Percentiles rank a stretch among this genome's conserved stretches.
Conservation (phyloP, 2,329 filamentous ascomycete species). For the Gaeumannomyces tritici region DNA sequence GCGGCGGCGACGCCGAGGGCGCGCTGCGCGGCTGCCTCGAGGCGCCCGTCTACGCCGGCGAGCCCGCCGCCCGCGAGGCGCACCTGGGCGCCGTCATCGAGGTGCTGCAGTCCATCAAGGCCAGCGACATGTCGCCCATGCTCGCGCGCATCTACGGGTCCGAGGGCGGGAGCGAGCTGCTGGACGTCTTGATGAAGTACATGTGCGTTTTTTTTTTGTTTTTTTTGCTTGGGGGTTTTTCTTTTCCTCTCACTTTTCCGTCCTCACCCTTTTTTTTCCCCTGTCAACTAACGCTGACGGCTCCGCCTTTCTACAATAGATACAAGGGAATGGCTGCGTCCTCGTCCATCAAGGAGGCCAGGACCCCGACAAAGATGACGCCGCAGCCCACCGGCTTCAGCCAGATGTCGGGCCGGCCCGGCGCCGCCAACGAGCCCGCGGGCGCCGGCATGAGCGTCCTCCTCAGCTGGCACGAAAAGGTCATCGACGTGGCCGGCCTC, state of each 20-base stretch:
- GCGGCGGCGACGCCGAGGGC: constrained; percentile 79
- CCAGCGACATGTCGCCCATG: constrained; percentile 88
- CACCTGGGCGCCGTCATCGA: constrained; percentile 85
- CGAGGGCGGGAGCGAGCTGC: constrained; percentile 70
- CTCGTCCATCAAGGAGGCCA: constrained; percentile 28
- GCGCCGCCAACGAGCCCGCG: constrained; percentile 52
- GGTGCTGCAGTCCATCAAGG: constrained; percentile 91
- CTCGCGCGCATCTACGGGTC: constrained; percentile 71
- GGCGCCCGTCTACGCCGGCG: constrained; percentile 65
- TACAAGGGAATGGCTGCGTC: constrained; percentile 78
- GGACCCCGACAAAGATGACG: constrained; percentile 42
- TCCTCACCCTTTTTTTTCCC: neutral
- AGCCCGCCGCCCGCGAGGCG: constrained; percentile 58
- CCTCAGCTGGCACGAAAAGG: constrained; percentile 97
- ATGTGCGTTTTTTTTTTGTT: constrained; percentile 60
- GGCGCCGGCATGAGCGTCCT: constrained; percentile 92
- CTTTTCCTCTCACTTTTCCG: no score
- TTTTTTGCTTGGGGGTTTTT: neutral
- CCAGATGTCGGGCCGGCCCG: constrained; percentile 55
- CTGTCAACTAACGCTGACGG: constrained; percentile 4
- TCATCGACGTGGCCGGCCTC: constrained; percentile 85
- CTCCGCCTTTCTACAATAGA: constrained; percentile 30
- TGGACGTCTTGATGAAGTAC: constrained; percentile 97
- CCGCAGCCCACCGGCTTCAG: constrained; percentile 75
- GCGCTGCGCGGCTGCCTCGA: constrained; percentile 78